Evolutionary conservation across 2,329 filamentous ascomycete genomes (phyloP), one percentile per base, ranked within the genome.

Genomic region (Colletotrichum aenigma): DNA sequence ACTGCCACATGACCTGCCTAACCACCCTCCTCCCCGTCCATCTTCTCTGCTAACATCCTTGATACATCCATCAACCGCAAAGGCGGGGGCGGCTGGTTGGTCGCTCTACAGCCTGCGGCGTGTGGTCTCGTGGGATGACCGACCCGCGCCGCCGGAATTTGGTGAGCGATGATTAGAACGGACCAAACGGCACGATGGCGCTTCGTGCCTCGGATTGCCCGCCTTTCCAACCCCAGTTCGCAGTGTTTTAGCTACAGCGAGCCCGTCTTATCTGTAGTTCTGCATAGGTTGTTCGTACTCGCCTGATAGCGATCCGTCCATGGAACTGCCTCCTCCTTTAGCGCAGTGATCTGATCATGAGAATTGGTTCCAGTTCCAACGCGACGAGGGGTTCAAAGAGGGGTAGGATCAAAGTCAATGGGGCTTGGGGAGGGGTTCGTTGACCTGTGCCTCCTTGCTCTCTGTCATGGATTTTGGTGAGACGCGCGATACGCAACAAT

Each of bases 401-500:
- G 56, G 70, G 56, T 36, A 36, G 43, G 34, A 36, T 36, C 64
- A 68, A 61, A 21, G 30, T 64, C 43, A 36, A 43, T n/a, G 55
- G 36, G 9, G 18, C 60, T 18, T 30, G 32, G 21, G 13, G 60
- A 32, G n/a, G 6, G 30, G 55, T 38, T 18, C 32, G 16, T 69
- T 36, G 43, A 36, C 36, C 24, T 28, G 10, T 21, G 18, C 48
- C 16, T 62, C 52, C 66, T 28, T 34, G 43, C 36, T 38, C n/a
- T 52, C 56, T 30, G 65, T 21, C 36, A 62, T 24, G 30, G 58
- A 70, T 66, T 52, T 66, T 61, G 36, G 21, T 38, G 36, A 61
- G 52, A 66, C 71, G 71, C 71, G 71, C 58, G 66, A 65, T 65
- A 74, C 71, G 66, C 71, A 74, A 43, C 48, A 32, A 30, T 65